Conservation (phyloP, 345 rosid species). For the Arabidopsis arenosa region DNA sequence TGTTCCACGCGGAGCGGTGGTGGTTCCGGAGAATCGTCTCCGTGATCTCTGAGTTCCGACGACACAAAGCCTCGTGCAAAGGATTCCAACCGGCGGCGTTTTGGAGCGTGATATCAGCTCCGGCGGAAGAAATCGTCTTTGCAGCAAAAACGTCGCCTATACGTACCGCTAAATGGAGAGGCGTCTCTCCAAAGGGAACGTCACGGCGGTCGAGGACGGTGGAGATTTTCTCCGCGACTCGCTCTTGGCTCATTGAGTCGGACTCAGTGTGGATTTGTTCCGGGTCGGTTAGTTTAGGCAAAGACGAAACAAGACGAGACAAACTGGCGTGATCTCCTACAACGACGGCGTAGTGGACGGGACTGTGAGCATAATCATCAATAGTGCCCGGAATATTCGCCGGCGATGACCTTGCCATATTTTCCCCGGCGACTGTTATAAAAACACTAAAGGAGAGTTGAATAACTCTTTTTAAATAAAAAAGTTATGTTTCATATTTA, state of each 20-base stretch:
- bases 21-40: conserved; percentile 55
- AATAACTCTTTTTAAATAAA: conserved; percentile 14
- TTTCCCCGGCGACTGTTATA: background rate
- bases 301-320: conserved; percentile 61
- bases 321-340: conserved; percentile 70
- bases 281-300: conserved; percentile 74
- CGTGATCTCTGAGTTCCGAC: conserved; percentile 64
- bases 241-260: conserved; percentile 72
- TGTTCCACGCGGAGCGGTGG: conserved; percentile 79
- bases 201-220: conserved; percentile 81
- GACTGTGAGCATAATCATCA: conserved; percentile 79
- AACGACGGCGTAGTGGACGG: conserved; percentile 79
- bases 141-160: conserved; percentile 63
- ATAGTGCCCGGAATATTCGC: conserved; percentile 49
- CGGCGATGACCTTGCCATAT: conserved; percentile 56
- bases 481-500: conserved; percentile 11
- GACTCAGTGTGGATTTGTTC: conserved; percentile 64
- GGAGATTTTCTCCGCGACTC: conserved; percentile 69
- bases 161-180: conserved; percentile 88
- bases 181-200: conserved; percentile 79
- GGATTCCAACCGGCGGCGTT: conserved; percentile 88
- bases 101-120: conserved; percentile 79
- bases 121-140: conserved; percentile 60
- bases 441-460: conserved; percentile 45
- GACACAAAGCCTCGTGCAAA: conserved; percentile 73